Base-by-base conservation (phyloP, 2,329 filamentous ascomycete species). In the Albifimbria verrucaria region DNA sequence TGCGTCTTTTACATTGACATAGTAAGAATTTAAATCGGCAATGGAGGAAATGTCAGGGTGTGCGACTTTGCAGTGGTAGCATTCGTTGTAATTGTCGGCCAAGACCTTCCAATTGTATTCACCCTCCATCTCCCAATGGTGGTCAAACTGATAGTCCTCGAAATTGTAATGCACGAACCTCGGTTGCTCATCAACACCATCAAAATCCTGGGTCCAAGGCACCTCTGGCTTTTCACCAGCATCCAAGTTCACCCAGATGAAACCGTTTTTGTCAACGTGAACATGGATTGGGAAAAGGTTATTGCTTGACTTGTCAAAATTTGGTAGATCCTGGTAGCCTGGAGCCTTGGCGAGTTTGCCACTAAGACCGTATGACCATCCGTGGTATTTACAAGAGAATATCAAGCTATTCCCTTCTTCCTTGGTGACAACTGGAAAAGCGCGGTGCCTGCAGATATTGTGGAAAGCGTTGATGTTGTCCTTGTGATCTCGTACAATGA, bases 81-180 rank as follows among this genome's bases (percentile, higher is more conserved):
- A 86, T 63, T 83, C 82, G 63, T 87, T 87, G 72, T 84, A 87
- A 70, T 86, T 85, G 62, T 86, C 83, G 15, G 77, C 77, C 26
- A 83, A 65, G 22, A 79, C 77, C 69, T 85, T 85, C 81, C 81
- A 85, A 69, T 84, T 84, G 63, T 77, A 81, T 26, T 77, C 73
- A 0, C 77, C 77, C 48, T 81, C 75, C 75, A 82, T 77, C 58
- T 81, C 75, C 78, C 79, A 84, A 26, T 68, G 66, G 62, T 84
- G 80, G 58, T 84, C 80, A 57, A 83, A 85, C 17, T 68, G 62
- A 62, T 83, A 86, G 49, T 83, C 70, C 0, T 76, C 72, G 57
- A 77, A 79, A 60, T 79, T 69, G 66, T 77, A 78, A 46, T 71
- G 59, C 17, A 69, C 60, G 57, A 78, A 75, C 22, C 76, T 68